Evolutionary conservation across 768 basidiomycete genomes (phyloP), one percentile per base, ranked within the genome.

Genomic region (Pulveroboletus sp.): DNA sequence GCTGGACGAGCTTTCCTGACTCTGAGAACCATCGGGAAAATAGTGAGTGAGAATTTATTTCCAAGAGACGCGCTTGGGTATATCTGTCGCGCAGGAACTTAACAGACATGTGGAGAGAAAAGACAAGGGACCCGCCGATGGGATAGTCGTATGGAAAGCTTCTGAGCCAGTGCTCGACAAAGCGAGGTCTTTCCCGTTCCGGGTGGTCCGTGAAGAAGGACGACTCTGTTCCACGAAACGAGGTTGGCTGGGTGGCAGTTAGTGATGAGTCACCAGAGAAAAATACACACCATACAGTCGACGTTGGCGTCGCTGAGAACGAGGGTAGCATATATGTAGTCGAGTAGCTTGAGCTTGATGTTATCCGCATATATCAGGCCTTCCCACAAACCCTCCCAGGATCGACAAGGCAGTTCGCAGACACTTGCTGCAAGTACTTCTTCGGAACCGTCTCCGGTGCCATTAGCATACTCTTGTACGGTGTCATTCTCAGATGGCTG

Each of bases 1-100:
- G 81, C 61, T 98, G 95, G 2, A 99, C 97, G 24, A 99, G 82
- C 67, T 99, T 99, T 14, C 97, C 97, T 0, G 94, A 97, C 65
- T 99, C 97, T 0, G 94, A 97, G 70, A 98, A 99, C 95, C 97
- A 99, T 58, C 94, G 90, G 14, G 92, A 94, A 66, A 99, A 98
- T 14, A 99, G 77, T 2, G 94, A 97, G 69, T 98, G 97, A 0
- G 97, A 94, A 64, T 98, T 98, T 62, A 99, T 97, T 67, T 99
- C 97, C 38, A 99, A 79, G 11, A 99, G 74, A 39, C 92, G 88
- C 31, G 91, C 81, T 67, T 89, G 79, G 0, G 87, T 74, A 64
- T 97, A 99, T 23, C 94, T 95, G 58, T 40, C 32, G 55, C 43
- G 39, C 36, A 33, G 25, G 34, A 33, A 16, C 14, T 55, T 10